A percentile compares a stretch with the other conserved stretches of the same genome.
These are phyloP conservation scores for Nematodospora valgi DNA, from an alignment of 805 yeast species.

Conservation along the genomic window DNA sequence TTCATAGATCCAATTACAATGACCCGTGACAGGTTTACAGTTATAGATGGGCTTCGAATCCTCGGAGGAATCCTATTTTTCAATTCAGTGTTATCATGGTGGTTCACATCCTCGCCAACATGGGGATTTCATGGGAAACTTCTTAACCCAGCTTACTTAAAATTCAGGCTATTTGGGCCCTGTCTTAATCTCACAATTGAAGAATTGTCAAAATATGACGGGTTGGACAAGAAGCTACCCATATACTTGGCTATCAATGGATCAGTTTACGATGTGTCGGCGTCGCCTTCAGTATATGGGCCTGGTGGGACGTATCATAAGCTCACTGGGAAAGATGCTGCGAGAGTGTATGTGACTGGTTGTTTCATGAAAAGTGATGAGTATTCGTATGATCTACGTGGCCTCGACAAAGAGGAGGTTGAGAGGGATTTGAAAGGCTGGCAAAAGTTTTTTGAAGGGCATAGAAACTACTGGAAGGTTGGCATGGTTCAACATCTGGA, in stretches of 20 bases:
- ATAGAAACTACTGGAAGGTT: slow-evolving; percentile 56
- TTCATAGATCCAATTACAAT: too few relatives aligned
- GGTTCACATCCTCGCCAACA: slow-evolving; percentile 52
- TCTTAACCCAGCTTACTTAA: slow-evolving; percentile 41
- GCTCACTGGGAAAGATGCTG: slow-evolving; percentile 64
- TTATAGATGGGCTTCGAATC: slow-evolving; percentile 42
- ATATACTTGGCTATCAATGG: slow-evolving; percentile 61
- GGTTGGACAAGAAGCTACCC: slow-evolving; percentile 45
- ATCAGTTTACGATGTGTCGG: slow-evolving; percentile 60
- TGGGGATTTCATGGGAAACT: slow-evolving; percentile 63
- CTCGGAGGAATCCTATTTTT: slow-evolving; percentile 45
- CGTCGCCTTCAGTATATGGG: slow-evolving; percentile 50
- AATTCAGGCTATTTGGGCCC: slow-evolving; percentile 16
- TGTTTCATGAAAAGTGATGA: slow-evolving; percentile 55
- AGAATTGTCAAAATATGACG: slow-evolving; percentile 50
- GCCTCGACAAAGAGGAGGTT: slow-evolving; percentile 44
- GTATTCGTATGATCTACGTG: slow-evolving; percentile 64
- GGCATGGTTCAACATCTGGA: slow-evolving; percentile 51
- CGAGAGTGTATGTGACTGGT: slow-evolving; percentile 69
- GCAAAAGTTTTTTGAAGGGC: slow-evolving; percentile 47
- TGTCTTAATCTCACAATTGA: slow-evolving; percentile 35
- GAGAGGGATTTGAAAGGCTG: slow-evolving; percentile 43
- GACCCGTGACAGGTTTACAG: slow-evolving; percentile 20
- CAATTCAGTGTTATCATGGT: slow-evolving; percentile 51
- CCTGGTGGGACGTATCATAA: slow-evolving; percentile 47